Base-by-base conservation (phyloP, 2,329 filamentous ascomycete genomes). In the Basipetospora chlamydospora region DNA sequence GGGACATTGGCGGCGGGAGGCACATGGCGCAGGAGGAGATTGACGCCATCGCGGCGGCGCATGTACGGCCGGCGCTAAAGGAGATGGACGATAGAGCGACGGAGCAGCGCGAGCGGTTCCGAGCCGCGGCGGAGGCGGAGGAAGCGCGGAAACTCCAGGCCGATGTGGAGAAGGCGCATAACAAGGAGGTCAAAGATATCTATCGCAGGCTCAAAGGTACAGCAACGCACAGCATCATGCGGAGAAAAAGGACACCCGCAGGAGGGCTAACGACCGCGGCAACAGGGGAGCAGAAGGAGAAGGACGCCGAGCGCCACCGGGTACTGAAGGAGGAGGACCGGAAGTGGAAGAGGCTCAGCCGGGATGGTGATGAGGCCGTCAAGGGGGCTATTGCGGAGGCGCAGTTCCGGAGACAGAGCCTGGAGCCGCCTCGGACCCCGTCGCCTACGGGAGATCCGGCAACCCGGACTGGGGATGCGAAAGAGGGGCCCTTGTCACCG, bases 81-180 rank as follows among this genome's bases (percentile, higher is more conserved):
- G 82, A 92, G 44, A 90, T 95, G 42, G 77, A 78, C 37, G 77
- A 82, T 35, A 82, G 77, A 50, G 82, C 82, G 0, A 80, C 86
- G 49, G 66, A 67, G 42, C 77, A 85, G 51, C 66, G 73, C 26
- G 81, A 79, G 33, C 68, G 77, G 41, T 68, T 80, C 41, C 64
- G 76, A 32, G 71, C 77, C 44, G 56, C 71, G 9, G 67, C 70
- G 28, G 52, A 75, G 13, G 79, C 85, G 41, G 64, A 74, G 42
- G 75, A 84, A 40, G 65, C 75, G 43, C 68, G 70, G 46, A 68
- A 77, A 49, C 67, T 76, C 37, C 66, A 75, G 34, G 67, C 70
- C 33, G 63, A 63, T 32, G 62, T 58, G 32, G 66, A 73, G 44
- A 76, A 73, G 45, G 60, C 70, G 36, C 55, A 51, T 31, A n/a